Evolutionary conservation across 768 basidiomycete species (phyloP).

Genomic region (Hypholoma fasciculare): DNA sequence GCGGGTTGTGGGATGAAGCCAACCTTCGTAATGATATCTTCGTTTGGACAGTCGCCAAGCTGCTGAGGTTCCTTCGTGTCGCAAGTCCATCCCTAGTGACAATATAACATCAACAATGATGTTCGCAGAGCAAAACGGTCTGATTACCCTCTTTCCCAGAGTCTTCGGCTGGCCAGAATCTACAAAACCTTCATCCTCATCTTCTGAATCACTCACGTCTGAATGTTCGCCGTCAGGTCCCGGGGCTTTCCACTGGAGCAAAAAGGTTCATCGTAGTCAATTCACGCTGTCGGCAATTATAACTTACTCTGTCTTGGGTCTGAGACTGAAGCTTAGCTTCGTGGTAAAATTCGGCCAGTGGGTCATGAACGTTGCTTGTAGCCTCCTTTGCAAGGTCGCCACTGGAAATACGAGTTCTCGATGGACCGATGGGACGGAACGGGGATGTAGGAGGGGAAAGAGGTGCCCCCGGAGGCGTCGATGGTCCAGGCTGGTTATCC

Average conservation of each 20-base stretch:
- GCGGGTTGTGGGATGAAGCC: background rate
- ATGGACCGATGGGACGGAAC: background rate
- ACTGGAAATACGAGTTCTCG: background rate
- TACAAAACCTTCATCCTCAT: conserved; percentile 21
- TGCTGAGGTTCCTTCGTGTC: conserved; percentile 45
- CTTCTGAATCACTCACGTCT: conserved; percentile 30
- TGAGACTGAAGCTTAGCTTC: conserved; percentile 43
- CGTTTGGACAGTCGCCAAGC: conserved; percentile 50
- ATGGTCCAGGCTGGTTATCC: background rate
- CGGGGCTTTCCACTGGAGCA: conserved; percentile 31
- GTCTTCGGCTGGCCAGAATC: conserved; percentile 5
- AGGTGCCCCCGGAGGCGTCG: conserved; percentile 5
- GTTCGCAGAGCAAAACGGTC: background rate
- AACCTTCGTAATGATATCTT: conserved; percentile 73
- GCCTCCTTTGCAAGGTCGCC: background rate
- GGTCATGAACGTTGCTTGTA: conserved; percentile 37
- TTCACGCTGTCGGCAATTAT: background rate
- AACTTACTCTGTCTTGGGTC: conserved; percentile 40
- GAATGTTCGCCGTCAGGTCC: conserved; percentile 21
- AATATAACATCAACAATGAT: conserved; percentile 1
- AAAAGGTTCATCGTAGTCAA: background rate
- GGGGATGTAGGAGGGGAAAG: conserved; percentile 17
- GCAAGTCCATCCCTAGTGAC: conserved; percentile 62
- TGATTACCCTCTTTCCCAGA: background rate
- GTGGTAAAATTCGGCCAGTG: conserved; percentile 65